A percentile compares a stretch with the other conserved stretches of the same genome.
Conservation (phyloP, 2,329 filamentous ascomycete genomes). For the Cercospora citrullina region DNA sequence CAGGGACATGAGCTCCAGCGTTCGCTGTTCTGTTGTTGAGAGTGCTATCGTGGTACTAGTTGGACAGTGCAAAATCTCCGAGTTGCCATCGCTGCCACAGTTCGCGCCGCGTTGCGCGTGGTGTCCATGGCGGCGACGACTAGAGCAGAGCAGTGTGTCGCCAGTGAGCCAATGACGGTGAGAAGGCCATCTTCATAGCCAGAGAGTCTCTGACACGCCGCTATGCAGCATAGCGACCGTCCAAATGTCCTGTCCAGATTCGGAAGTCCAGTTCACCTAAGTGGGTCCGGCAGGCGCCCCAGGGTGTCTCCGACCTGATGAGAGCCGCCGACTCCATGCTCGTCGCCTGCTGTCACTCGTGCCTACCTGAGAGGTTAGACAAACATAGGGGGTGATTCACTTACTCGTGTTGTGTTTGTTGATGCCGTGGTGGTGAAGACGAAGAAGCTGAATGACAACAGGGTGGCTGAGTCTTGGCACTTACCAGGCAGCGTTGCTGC, state of each 20-base stretch:
- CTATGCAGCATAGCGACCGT: not conserved
- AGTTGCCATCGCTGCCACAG: not conserved
- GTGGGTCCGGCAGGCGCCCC: not conserved
- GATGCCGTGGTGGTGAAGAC: not conserved
- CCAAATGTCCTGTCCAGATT: not conserved
- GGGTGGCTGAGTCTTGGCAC: not conserved
- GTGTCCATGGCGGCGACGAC: not conserved
- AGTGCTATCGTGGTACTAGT: not conserved
- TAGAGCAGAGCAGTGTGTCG: not conserved
- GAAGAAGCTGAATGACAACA: not conserved
- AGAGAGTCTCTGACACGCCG: not conserved
- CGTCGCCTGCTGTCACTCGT: slow-evolving; percentile 12
- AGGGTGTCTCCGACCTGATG: not conserved
- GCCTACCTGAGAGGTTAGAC: not conserved
- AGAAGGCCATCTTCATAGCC: not conserved
- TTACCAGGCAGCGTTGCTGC: not conserved
- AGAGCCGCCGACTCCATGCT: not conserved
- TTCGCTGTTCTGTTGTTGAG: not conserved
- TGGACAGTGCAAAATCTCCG: not conserved
- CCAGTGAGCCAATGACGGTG: not conserved
- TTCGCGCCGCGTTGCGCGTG: not conserved
- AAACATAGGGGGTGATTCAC: not conserved
- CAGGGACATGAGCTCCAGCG: not conserved
- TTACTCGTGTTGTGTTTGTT: not conserved
- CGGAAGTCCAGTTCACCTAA: not conserved